These are phyloP conservation scores for Epichloe uncinata DNA, from an alignment of 2,329 filamentous ascomycete species.

Conservation along the genomic window DNA sequence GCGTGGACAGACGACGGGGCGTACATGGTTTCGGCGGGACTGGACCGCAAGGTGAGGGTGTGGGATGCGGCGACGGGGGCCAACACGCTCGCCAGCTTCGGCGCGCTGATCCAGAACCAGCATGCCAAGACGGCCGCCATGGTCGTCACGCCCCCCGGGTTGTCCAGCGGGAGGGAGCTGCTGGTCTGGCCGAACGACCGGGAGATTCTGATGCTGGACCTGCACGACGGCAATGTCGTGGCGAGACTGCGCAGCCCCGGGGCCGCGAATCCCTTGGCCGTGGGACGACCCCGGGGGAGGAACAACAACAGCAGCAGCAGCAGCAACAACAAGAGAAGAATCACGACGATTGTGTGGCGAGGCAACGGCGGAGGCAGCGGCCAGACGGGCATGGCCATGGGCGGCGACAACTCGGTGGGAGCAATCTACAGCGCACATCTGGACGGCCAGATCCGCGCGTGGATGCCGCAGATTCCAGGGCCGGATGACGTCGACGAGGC, in stretches of 20 bases:
- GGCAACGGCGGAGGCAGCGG: slow-evolving; percentile 45
- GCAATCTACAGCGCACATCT: slow-evolving; percentile 67
- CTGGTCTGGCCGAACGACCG: slow-evolving; percentile 72
- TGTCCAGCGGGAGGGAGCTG: slow-evolving; percentile 41
- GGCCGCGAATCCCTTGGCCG: slow-evolving; percentile 31
- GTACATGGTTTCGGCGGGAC: slow-evolving; percentile 66
- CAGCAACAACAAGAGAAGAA: slow-evolving; percentile 36
- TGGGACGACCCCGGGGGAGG: slow-evolving; percentile 15
- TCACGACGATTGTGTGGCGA: slow-evolving; percentile 65
- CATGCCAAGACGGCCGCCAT: slow-evolving; percentile 49
- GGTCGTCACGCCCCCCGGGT: slow-evolving; percentile 43
- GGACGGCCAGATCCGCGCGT: slow-evolving; percentile 71
- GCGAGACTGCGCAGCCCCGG: slow-evolving; percentile 57
- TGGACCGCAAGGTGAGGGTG: slow-evolving; percentile 73
- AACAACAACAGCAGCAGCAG: too few species aligned
- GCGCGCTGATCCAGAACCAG: slow-evolving; percentile 64
- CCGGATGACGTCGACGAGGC: slow-evolving; percentile 35
- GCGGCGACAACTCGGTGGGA: slow-evolving; percentile 37
- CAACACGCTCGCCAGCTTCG: slow-evolving; percentile 82
- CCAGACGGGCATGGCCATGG: slow-evolving; percentile 46
- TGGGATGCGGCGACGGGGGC: slow-evolving; percentile 73
- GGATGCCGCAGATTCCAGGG: slow-evolving; percentile 50
- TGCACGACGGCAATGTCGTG: slow-evolving; percentile 63
- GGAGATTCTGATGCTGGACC: slow-evolving; percentile 66
- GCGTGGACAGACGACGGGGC: slow-evolving; percentile 71